Conservation (phyloP, 106 monocot genomes). For the Cymbidium sinense region DNA sequence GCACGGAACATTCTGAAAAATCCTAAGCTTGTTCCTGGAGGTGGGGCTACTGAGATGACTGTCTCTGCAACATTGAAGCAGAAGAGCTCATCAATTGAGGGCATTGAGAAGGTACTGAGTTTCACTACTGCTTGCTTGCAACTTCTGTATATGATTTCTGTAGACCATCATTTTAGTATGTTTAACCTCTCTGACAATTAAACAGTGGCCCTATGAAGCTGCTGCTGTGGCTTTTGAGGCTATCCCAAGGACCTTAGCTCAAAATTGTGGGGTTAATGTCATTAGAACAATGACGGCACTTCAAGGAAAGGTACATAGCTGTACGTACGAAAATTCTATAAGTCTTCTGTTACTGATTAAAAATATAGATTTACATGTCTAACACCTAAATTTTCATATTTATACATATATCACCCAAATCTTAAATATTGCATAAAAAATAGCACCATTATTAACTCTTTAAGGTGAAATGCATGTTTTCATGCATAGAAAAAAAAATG, state of each 20-base stretch:
- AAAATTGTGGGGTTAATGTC: constrained; percentile 95
- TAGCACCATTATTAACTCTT: too few relatives aligned
- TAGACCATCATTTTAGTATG: background rate
- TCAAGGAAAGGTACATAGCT: constrained; percentile 79
- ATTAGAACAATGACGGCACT: constrained; percentile 93
- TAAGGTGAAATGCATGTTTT: too few relatives aligned
- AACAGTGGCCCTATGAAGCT: constrained; percentile 99
- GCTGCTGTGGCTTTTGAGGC: constrained; percentile 99
- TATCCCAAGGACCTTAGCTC: constrained; percentile 88
- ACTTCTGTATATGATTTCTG: background rate
- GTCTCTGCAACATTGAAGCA: constrained; percentile 89
- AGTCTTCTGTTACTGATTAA: background rate
- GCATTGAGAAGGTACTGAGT: constrained; percentile 75
- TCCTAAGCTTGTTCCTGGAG: constrained; percentile 95
- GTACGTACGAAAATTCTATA: background rate
- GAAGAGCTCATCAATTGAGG: constrained; percentile 96
- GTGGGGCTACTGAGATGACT: constrained; percentile 86
- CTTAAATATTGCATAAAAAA: too few relatives aligned
- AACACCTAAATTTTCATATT: too few relatives aligned
- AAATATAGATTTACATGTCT: background rate
- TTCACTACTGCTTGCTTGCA: background rate
- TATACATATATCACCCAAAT: too few relatives aligned
- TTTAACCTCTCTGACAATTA: constrained; percentile 7
- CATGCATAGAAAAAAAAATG: too few relatives aligned
- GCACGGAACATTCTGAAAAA: constrained; percentile 91